phyloP scores from a whole-genome alignment of 2,329 filamentous ascomycete species.

The Epicoccum nigrum region DNA sequence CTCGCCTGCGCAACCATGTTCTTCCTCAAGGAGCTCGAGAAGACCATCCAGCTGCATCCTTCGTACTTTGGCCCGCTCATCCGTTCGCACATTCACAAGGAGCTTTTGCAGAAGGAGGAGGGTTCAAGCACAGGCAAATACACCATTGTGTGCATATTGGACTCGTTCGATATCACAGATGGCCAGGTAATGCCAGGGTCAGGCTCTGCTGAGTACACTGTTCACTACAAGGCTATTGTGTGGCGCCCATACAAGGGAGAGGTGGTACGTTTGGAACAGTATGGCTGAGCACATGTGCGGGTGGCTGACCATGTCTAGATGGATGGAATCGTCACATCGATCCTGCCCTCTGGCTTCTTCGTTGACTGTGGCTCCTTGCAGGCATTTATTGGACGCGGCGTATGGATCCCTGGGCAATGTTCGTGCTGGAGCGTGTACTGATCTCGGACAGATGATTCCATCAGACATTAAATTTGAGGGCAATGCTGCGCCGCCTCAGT shows the following conservation, averaged over 20 bases:
- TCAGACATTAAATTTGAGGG: constrained; percentile 91
- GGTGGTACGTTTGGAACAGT: constrained; percentile 69
- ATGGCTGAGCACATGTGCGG: background rate
- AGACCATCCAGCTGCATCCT: constrained; percentile 91
- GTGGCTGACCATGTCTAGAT: constrained; percentile 63
- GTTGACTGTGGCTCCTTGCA: constrained; percentile 78
- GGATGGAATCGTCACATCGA: constrained; percentile 89
- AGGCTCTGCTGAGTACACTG: constrained; percentile 91
- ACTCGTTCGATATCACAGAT: constrained; percentile 92
- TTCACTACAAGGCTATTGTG: constrained; percentile 92
- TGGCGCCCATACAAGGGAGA: constrained; percentile 98
- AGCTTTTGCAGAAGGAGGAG: constrained; percentile 91
- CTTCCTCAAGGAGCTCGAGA: constrained; percentile 96
- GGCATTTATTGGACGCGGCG: constrained; percentile 81
- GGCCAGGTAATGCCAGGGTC: constrained; percentile 90
- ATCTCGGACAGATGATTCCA: constrained; percentile 75
- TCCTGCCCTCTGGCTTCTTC: constrained; percentile 92
- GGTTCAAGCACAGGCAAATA: constrained; percentile 94
- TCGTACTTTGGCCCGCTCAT: constrained; percentile 97
- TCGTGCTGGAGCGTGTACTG: constrained; percentile 17
- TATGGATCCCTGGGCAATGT: constrained; percentile 55
- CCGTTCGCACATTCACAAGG: constrained; percentile 86
- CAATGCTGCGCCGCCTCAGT: constrained; percentile 95
- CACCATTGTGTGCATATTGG: constrained; percentile 98
- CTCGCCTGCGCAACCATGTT: constrained; percentile 70